Evolutionary conservation across 441 rosid genomes (phyloP).

Genomic region (Manihot esculenta): DNA sequence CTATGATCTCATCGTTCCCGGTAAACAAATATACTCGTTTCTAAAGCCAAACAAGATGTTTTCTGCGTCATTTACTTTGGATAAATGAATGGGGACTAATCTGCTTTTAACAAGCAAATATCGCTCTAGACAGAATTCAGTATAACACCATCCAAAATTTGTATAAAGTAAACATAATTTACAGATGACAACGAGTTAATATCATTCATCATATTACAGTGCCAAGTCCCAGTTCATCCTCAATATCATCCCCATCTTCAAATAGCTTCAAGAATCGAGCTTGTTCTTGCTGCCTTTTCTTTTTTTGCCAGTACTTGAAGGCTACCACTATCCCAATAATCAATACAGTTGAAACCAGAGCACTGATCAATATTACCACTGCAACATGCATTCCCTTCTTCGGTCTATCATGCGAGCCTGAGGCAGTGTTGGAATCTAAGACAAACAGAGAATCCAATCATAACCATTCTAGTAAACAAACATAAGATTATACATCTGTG

Average conservation of each 20-base stretch:
- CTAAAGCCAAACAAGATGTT: no score
- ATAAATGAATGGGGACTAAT: not conserved
- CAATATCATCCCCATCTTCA: slow-evolving; percentile 83
- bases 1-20: no score
- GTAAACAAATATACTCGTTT: no score
- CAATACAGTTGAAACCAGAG: slow-evolving; percentile 42
- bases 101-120: not conserved
- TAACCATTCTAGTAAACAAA: not conserved
- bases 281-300: slow-evolving; percentile 81
- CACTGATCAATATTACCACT: slow-evolving; percentile 39
- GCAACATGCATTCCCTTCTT: slow-evolving; percentile 39
- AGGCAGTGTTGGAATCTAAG: slow-evolving; percentile 36
- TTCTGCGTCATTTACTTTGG: no score
- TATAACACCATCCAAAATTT: slow-evolving; percentile 21
- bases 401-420: slow-evolving; percentile 24
- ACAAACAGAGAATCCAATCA: not conserved
- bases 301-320: slow-evolving; percentile 62
- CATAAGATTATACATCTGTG: not conserved
- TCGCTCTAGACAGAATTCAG: not conserved
- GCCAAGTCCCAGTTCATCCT: slow-evolving; percentile 78
- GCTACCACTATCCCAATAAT: slow-evolving; percentile 42
- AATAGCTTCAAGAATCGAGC: slow-evolving; percentile 85
- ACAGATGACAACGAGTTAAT: slow-evolving; percentile 26
- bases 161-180: slow-evolving; percentile 29
- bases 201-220: slow-evolving; percentile 26